Evolutionary conservation across 2,329 filamentous ascomycete genomes (phyloP).

Genomic region (Trichoderma guizhouense): DNA sequence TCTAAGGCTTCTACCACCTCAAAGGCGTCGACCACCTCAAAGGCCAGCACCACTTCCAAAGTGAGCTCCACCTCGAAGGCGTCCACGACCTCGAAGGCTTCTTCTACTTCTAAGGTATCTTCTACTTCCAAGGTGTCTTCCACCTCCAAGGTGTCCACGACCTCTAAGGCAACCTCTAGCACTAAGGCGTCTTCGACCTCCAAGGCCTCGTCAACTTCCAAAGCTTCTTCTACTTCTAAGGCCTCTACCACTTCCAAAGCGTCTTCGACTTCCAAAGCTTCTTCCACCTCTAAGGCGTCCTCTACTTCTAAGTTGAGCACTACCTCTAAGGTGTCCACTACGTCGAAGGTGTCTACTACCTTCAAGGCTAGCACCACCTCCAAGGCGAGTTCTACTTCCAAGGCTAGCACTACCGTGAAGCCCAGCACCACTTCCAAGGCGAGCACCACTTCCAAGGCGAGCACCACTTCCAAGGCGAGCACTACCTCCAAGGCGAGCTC

Average conservation of each 20-base stretch:
- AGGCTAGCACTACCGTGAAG: background rate
- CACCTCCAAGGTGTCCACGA: background rate
- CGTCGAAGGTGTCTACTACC: conserved; percentile 7
- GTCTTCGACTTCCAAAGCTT: background rate
- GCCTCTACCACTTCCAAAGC: background rate
- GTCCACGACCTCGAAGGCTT: background rate
- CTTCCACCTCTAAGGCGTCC: background rate
- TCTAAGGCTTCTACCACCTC: background rate
- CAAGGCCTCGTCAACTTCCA: background rate
- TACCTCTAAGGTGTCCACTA: background rate
- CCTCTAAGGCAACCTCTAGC: background rate
- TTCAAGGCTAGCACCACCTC: background rate
- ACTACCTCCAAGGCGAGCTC: background rate
- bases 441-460: background rate
- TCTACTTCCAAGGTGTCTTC: background rate
- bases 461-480: background rate
- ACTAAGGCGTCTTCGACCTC: background rate
- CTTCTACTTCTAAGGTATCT: background rate
- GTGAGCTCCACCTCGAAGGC: background rate
- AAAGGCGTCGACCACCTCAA: background rate
- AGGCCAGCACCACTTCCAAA: background rate
- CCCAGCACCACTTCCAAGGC: background rate
- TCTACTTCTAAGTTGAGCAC: background rate
- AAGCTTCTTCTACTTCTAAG: background rate
- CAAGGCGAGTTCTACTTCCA: background rate